Evolutionary conservation across 495 filamentous ascomycete species (phyloP), one percentile per base, ranked within the genome.

Genomic region (Penicillium pancosmium): DNA sequence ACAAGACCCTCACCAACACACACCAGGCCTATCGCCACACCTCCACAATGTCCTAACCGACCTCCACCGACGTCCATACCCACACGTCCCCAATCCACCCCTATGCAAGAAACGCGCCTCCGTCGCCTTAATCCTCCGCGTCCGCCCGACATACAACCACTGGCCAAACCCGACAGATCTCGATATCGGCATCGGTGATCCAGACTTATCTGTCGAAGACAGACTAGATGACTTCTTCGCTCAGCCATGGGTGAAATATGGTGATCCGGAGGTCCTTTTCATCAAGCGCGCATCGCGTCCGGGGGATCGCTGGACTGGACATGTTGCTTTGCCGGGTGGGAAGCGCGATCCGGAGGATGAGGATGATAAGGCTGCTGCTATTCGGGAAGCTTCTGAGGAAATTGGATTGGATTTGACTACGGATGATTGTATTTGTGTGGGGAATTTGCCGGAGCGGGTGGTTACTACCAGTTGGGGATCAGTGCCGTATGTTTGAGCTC

Each of bases 271-370:
- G 65, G 77, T 87, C 11, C 76, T 91, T 12, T 91, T 91, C 64
- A 93, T 93, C 69, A 92, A 92, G 69, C 78, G 90, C 46, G 85
- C 90, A 19, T 81, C 86, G 23, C 78, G 90, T 34, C 77, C 80
- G 19, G 88, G 88, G 5, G 90, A 93, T 70, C 78, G 88, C 50
- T 93, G 90, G 90, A 89, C 83, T 1, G 83, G 86, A 43, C 88
- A 92, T 78, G 83, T 91, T 53, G 90, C 89, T 0, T 73, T 92
- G 4, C 90, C 90, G 0, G 90, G 90, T 21, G 90, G 90, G 4
- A 88, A 86, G 62, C 72, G 86, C 62, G 90, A 93, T 60, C 82
- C 84, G 0, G 82, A 82, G 51, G 90, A 93, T 77, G 79, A 63
- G 33, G 77, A 85, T 65, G 90, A 92, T 67, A 69, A 76, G 59